These are phyloP conservation scores for Colletotrichum trifolii DNA, from an alignment of 2,329 filamentous ascomycete genomes.

Conservation along the genomic window DNA sequence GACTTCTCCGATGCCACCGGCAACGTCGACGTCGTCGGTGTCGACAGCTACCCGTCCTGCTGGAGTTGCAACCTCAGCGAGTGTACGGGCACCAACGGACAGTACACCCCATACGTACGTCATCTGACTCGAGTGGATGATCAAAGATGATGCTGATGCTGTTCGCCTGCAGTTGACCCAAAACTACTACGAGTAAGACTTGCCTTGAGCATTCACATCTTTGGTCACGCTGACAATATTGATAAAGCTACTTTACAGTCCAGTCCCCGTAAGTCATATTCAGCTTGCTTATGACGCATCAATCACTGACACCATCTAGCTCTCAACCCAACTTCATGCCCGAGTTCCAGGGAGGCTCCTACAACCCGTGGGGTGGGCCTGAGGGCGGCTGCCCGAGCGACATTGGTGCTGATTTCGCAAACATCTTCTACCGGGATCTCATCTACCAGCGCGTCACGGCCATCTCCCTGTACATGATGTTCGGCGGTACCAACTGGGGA, in stretches of 20 bases:
- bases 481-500: slow-evolving; percentile 73
- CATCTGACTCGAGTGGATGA: slow-evolving; percentile 22
- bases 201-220: not conserved
- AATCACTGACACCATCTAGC: slow-evolving; percentile 31
- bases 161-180: slow-evolving; percentile 16
- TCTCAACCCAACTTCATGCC: slow-evolving; percentile 65
- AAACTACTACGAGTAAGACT: slow-evolving; percentile 26
- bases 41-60: slow-evolving; percentile 67
- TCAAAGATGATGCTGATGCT: not conserved
- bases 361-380: slow-evolving; percentile 71
- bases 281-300: too few relatives aligned
- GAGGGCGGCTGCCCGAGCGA: slow-evolving; percentile 64
- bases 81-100: slow-evolving; percentile 69
- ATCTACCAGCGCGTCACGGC: slow-evolving; percentile 69
- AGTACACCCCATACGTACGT: slow-evolving; percentile 65
- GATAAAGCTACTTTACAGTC: slow-evolving; percentile 42
- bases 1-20: slow-evolving; percentile 68
- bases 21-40: slow-evolving; percentile 63
- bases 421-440: slow-evolving; percentile 72
- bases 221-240: slow-evolving; percentile 25
- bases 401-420: slow-evolving; percentile 69
- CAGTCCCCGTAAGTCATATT: slow-evolving; percentile 47
- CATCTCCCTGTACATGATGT: slow-evolving; percentile 73
- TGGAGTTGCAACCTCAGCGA: slow-evolving; percentile 73
- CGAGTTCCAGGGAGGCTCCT: slow-evolving; percentile 70